Evolutionary conservation across 1,284 basidiomycete genomes (phyloP), one percentile per base, ranked within the genome.

Genomic region (Rhizopogon hawkerae): DNA sequence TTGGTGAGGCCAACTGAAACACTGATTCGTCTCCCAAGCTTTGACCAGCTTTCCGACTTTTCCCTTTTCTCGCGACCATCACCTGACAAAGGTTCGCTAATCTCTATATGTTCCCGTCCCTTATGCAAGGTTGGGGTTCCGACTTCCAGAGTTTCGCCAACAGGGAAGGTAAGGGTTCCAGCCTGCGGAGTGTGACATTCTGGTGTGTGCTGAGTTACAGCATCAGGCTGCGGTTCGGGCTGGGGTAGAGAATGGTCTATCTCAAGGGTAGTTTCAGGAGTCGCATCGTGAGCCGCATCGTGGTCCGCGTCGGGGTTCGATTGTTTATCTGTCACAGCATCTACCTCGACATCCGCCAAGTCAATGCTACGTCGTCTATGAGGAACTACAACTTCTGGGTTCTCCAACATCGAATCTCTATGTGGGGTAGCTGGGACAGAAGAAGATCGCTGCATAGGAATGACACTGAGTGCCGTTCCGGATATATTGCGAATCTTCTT

Each of bases 11-110:
- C 73, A 44, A 84, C 71, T 9, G 72, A 70, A 57, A 78, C 66
- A 54, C 78, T 83, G 53, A 85, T 74, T 50, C 81, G 68, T 54
- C 79, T 68, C n/a, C 81, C 73, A 36, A 85, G 56, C 59, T 76
- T 80, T 18, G 71, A 68, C 81, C 82, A 83, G 24, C 71, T 65
- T 18, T 73, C 73, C 46, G 71, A 72, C 57, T 68, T 72, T 43
- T 68, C 65, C 46, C 63, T 69, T 46, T 65, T 66, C 55, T 70
- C 64, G 31, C 64, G 61, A 14, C 54, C 59, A 23, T 51, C 54
- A 5, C 18, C 18, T 45, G 57, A 63, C 46, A 64, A 61, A 0
- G 56, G 54, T 11, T 58, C 56, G 21, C 49, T 41, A 46, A 61
- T 50, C 21, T 55, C 54, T n/a, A 61, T 48, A 26, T 58, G 63